Base-by-base conservation (phyloP, 106 monocot species). In the Allium sativum region DNA sequence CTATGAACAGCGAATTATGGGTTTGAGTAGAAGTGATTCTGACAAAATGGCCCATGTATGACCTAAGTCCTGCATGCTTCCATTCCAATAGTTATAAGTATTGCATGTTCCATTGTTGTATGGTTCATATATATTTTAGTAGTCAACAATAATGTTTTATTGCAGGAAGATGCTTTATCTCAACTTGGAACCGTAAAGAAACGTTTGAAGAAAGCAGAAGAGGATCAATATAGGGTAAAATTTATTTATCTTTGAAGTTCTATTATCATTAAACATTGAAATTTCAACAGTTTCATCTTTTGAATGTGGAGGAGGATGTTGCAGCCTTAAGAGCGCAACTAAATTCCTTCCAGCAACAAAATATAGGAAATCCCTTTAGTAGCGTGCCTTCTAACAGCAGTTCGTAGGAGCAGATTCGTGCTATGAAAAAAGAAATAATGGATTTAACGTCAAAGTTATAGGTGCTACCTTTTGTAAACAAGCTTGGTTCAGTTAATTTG, bases 281-380 rank as follows among this genome's bases (percentile, higher is more conserved):
- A 31, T 1, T 73, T 15, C 48, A 82, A 53, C 71, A 53, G n/a
- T 43, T 40, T 55, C 64, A 50, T 63, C 15, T 59, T 43, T 41
- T 41, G 65, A 56, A 98, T 90, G 96, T 91, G 48, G 96, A 98
- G 82, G 91, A 92, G 76, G 92, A 92, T 76, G 87, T 88, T 74
- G 91, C 96, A 67, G 53, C 88, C 11, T 78, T 98, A 72, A 82
- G 96, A 85, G 91, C 96, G 62, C 84, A 98, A 68, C 56, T 98
- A 44, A 92, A 79, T 82, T 64, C 78, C 65, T 47, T 88, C 40
- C 96, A 92, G 60, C 88, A 82, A 56, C 90, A 91, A 63, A 71
- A 54, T 13, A 69, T 75, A 56, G 68, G 68, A 42, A 77, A 74
- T 56, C 64, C 75, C 48, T 95, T 60, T 62, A 62, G 65, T 67